phyloP scores from a whole-genome alignment of 83 land plant species.

The Diphasiastrum complanatum region DNA sequence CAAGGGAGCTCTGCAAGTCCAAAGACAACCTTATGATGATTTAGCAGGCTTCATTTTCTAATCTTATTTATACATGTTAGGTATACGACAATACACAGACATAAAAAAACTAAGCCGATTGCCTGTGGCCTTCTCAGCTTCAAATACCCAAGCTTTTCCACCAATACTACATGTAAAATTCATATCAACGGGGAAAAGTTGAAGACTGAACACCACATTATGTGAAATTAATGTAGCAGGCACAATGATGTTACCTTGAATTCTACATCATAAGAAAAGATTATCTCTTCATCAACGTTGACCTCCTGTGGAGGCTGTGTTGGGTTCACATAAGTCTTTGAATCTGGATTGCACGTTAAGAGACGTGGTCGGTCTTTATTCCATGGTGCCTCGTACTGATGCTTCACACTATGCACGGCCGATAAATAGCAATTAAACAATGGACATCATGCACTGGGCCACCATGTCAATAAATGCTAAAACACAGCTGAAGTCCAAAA shows the following conservation, averaged over 20 bases:
- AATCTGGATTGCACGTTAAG: conserved; percentile 1
- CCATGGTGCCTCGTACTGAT: conserved; percentile 3
- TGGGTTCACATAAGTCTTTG: not conserved
- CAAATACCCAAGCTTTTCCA: too few species aligned
- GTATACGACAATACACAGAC: too few species aligned
- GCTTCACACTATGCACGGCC: conserved; percentile 17
- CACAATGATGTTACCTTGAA: too few species aligned
- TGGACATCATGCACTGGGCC: not conserved
- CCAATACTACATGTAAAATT: too few species aligned
- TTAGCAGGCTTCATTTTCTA: too few species aligned
- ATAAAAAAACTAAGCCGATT: too few species aligned
- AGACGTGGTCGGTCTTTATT: not conserved
- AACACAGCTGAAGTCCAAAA: not conserved
- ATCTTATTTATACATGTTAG: too few species aligned
- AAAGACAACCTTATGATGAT: too few species aligned
- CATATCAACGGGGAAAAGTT: not conserved
- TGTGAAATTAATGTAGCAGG: too few species aligned
- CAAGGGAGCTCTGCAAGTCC: conserved; percentile 2
- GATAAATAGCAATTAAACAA: not conserved
- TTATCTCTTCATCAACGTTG: conserved; percentile 7
- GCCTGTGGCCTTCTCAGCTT: too few species aligned
- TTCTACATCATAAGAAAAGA: conserved; percentile 9
- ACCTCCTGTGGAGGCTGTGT: conserved; percentile 9
- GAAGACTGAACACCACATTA: not conserved
- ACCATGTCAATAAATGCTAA: not conserved